Base-by-base conservation (phyloP, 345 rosid genomes). In the Rhodamnia argentea region DNA sequence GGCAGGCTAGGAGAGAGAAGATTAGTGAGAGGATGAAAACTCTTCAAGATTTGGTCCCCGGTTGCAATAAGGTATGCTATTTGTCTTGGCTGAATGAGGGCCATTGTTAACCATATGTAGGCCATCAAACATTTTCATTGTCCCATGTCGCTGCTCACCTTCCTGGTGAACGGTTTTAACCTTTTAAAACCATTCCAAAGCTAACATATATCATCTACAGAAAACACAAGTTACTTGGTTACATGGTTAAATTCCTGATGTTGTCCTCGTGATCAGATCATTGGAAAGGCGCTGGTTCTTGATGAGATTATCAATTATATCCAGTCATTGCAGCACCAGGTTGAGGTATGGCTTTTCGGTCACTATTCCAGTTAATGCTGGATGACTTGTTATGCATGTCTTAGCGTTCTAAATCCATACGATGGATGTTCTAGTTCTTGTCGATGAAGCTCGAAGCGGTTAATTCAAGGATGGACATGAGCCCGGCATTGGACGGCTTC, bases 221-320 rank as follows among this genome's bases (percentile, higher is more conserved):
- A 44, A 32, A 4, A 8, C 64, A 20, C 51, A 58, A 83, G 26
- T 83, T 37, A n/a, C 84, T 4, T n/a, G 51, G 27, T 5, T 54
- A 52, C 16, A 11, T 83, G 23, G 82, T 32, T 52, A 32, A 44
- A 60, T 64, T n/a, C 51, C 81, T 42, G 26, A 10, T 60, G 26
- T n/a, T n/a, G 24, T 12, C 60, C 60, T 82, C 74, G 22, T 58
- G 27, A 40, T 83, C 94, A 97, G 99, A 94, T 97, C 55, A 96
- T 96, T 29, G 99, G 99, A 83, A 97, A 97, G 92, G 99, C 99
- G 10, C 94, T 94, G 83, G 99, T 97, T 58, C 97, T 97, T 40
- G 99, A 97, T 86, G 99, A 97, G 92, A 97, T 97, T 87, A 97
- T 97, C 89, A 97, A 97, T 87, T 97, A 97, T 88, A 91, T 97